Conservation (phyloP, 805 yeast genomes). For the Allodekkera sacchari region DNA sequence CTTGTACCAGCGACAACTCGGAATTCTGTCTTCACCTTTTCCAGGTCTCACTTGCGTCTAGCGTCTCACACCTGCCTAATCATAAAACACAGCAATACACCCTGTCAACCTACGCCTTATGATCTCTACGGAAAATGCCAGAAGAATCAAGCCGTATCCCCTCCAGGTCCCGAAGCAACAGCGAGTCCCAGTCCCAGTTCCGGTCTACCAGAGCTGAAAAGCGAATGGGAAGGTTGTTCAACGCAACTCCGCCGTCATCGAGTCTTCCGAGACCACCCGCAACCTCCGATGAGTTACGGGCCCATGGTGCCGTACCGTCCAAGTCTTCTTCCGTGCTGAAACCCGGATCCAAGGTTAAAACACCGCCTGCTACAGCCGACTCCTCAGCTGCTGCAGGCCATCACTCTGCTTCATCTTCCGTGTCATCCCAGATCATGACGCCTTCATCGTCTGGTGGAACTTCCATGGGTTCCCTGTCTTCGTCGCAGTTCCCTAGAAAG, state of each 20-base stretch:
- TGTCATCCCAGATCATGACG: slow-evolving; percentile 1
- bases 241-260: slow-evolving; percentile 13
- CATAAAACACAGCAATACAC: too few species aligned
- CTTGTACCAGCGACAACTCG: too few species aligned
- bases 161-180: slow-evolving; percentile 20
- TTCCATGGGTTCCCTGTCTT: slow-evolving; percentile 1
- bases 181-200: slow-evolving; percentile 22
- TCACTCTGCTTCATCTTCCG: slow-evolving; percentile 2
- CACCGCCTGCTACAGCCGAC: background rate
- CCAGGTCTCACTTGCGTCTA: too few species aligned
- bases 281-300: too few species aligned
- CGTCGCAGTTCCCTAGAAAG: background rate
- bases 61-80: too few species aligned
- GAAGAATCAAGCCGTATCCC: too few species aligned
- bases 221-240: slow-evolving; percentile 26
- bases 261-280: background rate
- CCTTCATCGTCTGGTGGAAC: slow-evolving; percentile 2
- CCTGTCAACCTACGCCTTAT: background rate
- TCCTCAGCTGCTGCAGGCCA: background rate
- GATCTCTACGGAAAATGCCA: too few species aligned
- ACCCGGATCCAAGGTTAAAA: too few species aligned
- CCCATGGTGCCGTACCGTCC: too few species aligned
- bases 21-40: too few species aligned
- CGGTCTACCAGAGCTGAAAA: slow-evolving; percentile 25
- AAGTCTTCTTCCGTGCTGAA: too few species aligned